phyloP scores from a whole-genome alignment of 1,139 yeast genomes.

The Yamadazyma pseudoaaseri region DNA sequence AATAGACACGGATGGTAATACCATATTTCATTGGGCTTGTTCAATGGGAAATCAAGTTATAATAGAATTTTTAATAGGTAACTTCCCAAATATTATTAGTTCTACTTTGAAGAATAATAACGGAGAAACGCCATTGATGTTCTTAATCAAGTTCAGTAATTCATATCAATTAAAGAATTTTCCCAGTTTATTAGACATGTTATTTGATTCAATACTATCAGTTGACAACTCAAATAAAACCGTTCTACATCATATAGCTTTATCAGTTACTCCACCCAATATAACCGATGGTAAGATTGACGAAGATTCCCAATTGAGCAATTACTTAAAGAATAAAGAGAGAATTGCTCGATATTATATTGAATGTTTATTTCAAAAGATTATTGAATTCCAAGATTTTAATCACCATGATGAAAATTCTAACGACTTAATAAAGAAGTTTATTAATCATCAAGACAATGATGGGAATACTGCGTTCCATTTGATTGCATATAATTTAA shows the following conservation, averaged over 20 bases:
- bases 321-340: slow-evolving; percentile 45
- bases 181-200: slow-evolving; percentile 64
- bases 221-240: slow-evolving; percentile 72
- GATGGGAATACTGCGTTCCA: slow-evolving; percentile 91
- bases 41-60: slow-evolving; percentile 78
- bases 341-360: slow-evolving; percentile 80
- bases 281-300: slow-evolving; percentile 9
- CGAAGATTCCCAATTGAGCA: slow-evolving; percentile 16
- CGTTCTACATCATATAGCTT: slow-evolving; percentile 80
- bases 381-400: slow-evolving; percentile 28
- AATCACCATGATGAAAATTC: slow-evolving; percentile 14
- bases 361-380: slow-evolving; percentile 70
- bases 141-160: slow-evolving; percentile 87
- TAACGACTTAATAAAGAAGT: slow-evolving; percentile 52
- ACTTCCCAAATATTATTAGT: slow-evolving; percentile 44
- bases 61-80: slow-evolving; percentile 66
- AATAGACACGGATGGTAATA: slow-evolving; percentile 90
- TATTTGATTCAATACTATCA: slow-evolving; percentile 75
- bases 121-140: slow-evolving; percentile 89
- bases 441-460: slow-evolving; percentile 74
- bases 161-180: slow-evolving; percentile 76
- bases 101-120: slow-evolving; percentile 62
- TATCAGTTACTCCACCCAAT: slow-evolving; percentile 15
- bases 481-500: slow-evolving; percentile 72
- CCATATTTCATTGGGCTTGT: slow-evolving; percentile 95